Percentiles rank a stretch among this genome's conserved stretches.
Evolutionary conservation across 495 filamentous ascomycete genomes (phyloP).

Genomic region (Aspergillus egyptiacus): DNA sequence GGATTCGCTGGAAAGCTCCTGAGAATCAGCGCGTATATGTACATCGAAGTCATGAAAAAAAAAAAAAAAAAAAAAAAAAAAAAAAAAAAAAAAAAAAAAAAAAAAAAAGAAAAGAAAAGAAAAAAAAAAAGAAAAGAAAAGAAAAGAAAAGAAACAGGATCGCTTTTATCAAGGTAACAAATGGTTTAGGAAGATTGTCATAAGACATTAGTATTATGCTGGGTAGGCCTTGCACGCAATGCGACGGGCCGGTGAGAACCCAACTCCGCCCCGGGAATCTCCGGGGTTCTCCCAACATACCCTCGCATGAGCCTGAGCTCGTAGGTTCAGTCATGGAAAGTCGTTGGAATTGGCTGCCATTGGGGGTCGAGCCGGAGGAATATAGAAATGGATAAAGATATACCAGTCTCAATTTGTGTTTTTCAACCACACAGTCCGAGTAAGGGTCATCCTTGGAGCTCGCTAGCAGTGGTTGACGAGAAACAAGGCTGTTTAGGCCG

Average conservation of each 20-base stretch:
- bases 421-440: background rate
- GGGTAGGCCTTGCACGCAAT: background rate
- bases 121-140: background rate
- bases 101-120: too few species aligned
- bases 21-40: background rate
- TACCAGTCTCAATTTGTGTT: background rate
- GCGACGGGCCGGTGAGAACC: constrained; percentile 8
- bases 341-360: background rate
- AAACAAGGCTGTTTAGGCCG: constrained; percentile 16
- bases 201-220: background rate
- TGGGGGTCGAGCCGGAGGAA: background rate
- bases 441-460: background rate
- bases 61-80: background rate
- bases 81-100: background rate
- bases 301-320: background rate
- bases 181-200: background rate
- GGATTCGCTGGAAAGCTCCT: too few species aligned
- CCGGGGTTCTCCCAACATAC: background rate
- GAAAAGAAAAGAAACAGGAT: background rate
- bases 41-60: background rate
- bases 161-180: background rate
- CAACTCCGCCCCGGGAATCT: background rate
- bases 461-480: background rate
- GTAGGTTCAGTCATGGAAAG: background rate
- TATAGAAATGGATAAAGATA: constrained; percentile 1